phyloP scores from a whole-genome alignment of 768 basidiomycete species.

The Kwoniella sp. region DNA sequence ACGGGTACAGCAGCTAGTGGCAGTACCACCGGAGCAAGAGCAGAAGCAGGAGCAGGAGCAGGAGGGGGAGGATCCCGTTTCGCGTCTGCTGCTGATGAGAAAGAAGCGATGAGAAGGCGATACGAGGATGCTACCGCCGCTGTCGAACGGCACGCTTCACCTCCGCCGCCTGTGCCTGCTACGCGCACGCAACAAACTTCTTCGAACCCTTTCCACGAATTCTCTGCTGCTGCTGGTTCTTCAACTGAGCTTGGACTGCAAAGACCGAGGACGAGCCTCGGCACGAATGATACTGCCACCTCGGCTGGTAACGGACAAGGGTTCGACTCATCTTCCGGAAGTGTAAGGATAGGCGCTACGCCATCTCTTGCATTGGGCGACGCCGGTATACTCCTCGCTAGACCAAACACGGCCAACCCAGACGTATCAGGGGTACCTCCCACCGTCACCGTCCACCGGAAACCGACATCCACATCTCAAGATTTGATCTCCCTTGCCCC shows the following conservation, averaged over 20 bases:
- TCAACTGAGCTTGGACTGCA: background rate
- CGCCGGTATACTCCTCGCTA: background rate
- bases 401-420: background rate
- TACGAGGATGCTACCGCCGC: constrained; percentile 44
- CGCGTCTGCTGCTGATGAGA: constrained; percentile 47
- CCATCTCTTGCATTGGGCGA: background rate
- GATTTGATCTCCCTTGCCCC: background rate
- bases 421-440: too few relatives aligned
- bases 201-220: too few relatives aligned
- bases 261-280: constrained; percentile 16
- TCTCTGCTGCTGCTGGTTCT: background rate
- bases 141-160: constrained; percentile 8
- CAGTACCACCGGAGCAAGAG: too few relatives aligned
- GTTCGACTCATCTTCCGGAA: too few relatives aligned
- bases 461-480: constrained; percentile 1
- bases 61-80: constrained; percentile 7
- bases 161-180: background rate
- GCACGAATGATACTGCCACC: background rate
- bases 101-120: constrained; percentile 45
- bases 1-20: too few relatives aligned
- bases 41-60: background rate
- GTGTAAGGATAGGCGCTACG: too few relatives aligned
- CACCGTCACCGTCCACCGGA: too few relatives aligned
- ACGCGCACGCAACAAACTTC: too few relatives aligned
- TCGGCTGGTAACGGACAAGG: too few relatives aligned